These are phyloP conservation scores for Aspergillus ibericus DNA, from an alignment of 2,329 filamentous ascomycete genomes.

Conservation along the genomic window DNA sequence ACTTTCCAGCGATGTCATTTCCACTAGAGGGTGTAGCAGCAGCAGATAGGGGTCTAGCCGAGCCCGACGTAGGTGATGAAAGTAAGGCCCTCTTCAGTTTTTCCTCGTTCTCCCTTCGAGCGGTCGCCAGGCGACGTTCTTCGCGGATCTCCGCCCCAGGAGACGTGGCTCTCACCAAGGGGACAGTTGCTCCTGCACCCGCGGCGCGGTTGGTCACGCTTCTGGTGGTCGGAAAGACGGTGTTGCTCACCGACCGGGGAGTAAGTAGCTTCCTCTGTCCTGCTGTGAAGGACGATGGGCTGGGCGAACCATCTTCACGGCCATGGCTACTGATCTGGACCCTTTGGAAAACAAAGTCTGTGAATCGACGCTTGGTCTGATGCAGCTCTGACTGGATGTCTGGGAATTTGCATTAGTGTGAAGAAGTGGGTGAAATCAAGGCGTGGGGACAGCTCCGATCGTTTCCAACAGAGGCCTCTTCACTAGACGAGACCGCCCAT, in stretches of 20 bases:
- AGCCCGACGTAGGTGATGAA: conserved; percentile 17
- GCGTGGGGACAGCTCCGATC: not conserved
- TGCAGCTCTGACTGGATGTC: conserved; percentile 48
- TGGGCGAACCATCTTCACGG: conserved; percentile 12
- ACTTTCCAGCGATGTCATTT: not conserved
- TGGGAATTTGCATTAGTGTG: conserved; percentile 22
- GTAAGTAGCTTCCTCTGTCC: conserved; percentile 30
- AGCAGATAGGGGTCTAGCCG: not conserved
- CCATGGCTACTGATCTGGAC: conserved; percentile 31
- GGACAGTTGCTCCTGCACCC: conserved; percentile 31
- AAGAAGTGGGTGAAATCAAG: not conserved
- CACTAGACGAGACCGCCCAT: not conserved
- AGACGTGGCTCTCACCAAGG: conserved; percentile 42
- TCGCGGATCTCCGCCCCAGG: conserved; percentile 44
- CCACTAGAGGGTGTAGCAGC: not conserved
- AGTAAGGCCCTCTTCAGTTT: conserved; percentile 29
- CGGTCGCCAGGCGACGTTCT: conserved; percentile 29
- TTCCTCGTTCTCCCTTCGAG: conserved; percentile 31
- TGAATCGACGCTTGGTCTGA: conserved; percentile 50
- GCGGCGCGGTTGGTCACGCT: conserved; percentile 12
- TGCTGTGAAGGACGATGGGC: conserved; percentile 19
- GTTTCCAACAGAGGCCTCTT: not conserved
- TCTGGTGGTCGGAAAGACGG: conserved; percentile 20
- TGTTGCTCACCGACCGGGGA: conserved; percentile 38
- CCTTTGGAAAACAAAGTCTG: conserved; percentile 49